Percentiles rank a stretch among this genome's conserved stretches.
These are phyloP conservation scores for Polymyxa betae DNA, from an alignment of 208 protist genomes.

Conservation along the genomic window DNA sequence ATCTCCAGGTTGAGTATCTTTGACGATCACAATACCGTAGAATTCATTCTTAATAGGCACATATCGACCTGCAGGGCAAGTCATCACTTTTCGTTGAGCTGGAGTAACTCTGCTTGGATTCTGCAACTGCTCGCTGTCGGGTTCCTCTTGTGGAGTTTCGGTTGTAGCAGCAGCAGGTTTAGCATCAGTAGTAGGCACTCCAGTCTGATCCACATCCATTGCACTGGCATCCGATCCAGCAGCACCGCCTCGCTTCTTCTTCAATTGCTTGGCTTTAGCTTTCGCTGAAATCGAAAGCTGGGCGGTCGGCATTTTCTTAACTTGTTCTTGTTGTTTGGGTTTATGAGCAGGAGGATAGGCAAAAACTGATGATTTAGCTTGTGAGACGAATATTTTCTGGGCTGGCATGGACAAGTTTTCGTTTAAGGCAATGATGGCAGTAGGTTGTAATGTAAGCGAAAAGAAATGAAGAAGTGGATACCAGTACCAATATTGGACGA, in stretches of 20 bases:
- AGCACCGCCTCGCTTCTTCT: not conserved
- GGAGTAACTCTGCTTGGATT: conserved; percentile 22
- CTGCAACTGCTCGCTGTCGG: not conserved
- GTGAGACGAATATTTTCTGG: conserved; percentile 85
- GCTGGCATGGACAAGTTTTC: conserved; percentile 82
- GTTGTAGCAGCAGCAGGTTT: not conserved
- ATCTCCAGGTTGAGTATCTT: conserved; percentile 68
- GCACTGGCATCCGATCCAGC: not conserved
- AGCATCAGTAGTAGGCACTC: not conserved
- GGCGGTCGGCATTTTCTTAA: conserved; percentile 32
- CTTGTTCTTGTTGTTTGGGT: conserved; percentile 66
- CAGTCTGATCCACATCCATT: not conserved
- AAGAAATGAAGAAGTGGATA: conserved; percentile 95
- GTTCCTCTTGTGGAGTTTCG: not conserved
- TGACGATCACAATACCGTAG: conserved; percentile 72
- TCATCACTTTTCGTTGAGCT: not conserved
- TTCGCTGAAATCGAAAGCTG: conserved; percentile 29
- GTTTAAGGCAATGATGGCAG: conserved; percentile 91
- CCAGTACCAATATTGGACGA: conserved; percentile 99
- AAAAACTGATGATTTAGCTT: conserved; percentile 88
- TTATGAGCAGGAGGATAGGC: conserved; percentile 78
- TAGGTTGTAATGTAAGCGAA: conserved; percentile 92
- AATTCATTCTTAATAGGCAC: conserved; percentile 56
- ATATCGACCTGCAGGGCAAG: not conserved
- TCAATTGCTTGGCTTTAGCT: not conserved